Percentiles rank a stretch among this genome's conserved stretches.
These are phyloP conservation scores for Pythium brassicae DNA, from an alignment of 352 stramenopile species.

Conservation along the genomic window DNA sequence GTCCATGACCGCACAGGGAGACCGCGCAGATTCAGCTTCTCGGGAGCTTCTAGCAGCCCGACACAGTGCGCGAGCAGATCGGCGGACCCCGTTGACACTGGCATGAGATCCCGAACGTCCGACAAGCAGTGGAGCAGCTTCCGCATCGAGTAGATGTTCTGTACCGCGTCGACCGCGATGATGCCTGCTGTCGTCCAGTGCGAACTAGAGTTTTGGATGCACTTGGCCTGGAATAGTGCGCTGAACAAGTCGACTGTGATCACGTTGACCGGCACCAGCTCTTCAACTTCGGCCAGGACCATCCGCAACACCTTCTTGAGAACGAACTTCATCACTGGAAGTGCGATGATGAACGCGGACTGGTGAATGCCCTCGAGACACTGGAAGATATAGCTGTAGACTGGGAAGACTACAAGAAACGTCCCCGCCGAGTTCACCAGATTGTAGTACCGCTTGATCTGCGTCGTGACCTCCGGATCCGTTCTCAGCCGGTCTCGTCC, in stretches of 20 bases:
- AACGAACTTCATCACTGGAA: neutral
- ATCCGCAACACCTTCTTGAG: neutral
- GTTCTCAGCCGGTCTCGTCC: constrained; percentile 13
- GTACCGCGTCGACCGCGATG: constrained; percentile 2
- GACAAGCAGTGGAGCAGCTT: neutral
- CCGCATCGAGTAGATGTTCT: neutral
- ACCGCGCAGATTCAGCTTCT: neutral
- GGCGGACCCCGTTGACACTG: neutral
- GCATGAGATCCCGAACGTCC: neutral
- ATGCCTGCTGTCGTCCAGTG: constrained; percentile 18
- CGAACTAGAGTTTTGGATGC: constrained; percentile 11
- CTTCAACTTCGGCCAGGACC: neutral
- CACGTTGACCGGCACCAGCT: neutral
- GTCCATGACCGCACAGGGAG: neutral
- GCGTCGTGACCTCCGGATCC: neutral
- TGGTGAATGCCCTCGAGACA: neutral
- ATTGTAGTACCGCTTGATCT: neutral
- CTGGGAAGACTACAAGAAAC: neutral
- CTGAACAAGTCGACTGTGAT: constrained; percentile 5
- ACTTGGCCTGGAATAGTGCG: constrained; percentile 12
- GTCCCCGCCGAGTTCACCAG: neutral
- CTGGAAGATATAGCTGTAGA: neutral
- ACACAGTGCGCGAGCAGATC: neutral
- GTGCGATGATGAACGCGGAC: constrained; percentile 5
- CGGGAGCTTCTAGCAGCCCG: neutral